These are phyloP conservation scores for Lomentospora prolificans DNA, from an alignment of 2,329 filamentous ascomycete species.

Conservation along the genomic window DNA sequence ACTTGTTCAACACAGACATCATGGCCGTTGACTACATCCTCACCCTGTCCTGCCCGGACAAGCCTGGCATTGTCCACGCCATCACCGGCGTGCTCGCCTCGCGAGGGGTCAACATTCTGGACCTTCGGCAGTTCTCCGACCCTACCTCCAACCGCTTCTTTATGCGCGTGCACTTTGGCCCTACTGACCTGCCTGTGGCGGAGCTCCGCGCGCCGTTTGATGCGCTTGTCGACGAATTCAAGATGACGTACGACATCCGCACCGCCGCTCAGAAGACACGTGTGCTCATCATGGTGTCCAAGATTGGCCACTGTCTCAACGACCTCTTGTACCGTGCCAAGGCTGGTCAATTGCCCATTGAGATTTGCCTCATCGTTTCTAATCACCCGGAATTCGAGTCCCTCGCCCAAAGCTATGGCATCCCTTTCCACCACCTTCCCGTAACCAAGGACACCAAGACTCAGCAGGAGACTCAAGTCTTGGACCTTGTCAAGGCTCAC, in stretches of 20 bases:
- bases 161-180: slow-evolving; percentile 78
- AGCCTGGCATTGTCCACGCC: slow-evolving; percentile 74
- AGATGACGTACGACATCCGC: slow-evolving; percentile 63
- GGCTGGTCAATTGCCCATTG: slow-evolving; percentile 63
- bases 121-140: slow-evolving; percentile 79
- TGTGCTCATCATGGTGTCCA: slow-evolving; percentile 68
- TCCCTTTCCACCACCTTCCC: slow-evolving; percentile 72
- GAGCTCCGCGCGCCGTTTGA: slow-evolving; percentile 47
- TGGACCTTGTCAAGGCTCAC: slow-evolving; percentile 60
- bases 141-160: slow-evolving; percentile 67
- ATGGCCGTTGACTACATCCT: slow-evolving; percentile 55
- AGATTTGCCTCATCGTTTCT: slow-evolving; percentile 69
- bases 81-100: slow-evolving; percentile 69
- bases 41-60: slow-evolving; percentile 75
- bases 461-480: slow-evolving; percentile 60
- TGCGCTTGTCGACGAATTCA: slow-evolving; percentile 50
- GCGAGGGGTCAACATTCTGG: slow-evolving; percentile 69
- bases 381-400: slow-evolving; percentile 68
- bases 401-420: slow-evolving; percentile 62
- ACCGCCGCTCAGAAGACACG: slow-evolving; percentile 60
- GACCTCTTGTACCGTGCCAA: slow-evolving; percentile 73
- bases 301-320: slow-evolving; percentile 41
- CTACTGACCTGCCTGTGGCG: slow-evolving; percentile 33
- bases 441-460: slow-evolving; percentile 70
- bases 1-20: slow-evolving; percentile 11